Percentiles rank a stretch among this genome's conserved stretches.
phyloP scores from a whole-genome alignment of 1,284 basidiomycete species.

The Paramarasmius palmivorus region DNA sequence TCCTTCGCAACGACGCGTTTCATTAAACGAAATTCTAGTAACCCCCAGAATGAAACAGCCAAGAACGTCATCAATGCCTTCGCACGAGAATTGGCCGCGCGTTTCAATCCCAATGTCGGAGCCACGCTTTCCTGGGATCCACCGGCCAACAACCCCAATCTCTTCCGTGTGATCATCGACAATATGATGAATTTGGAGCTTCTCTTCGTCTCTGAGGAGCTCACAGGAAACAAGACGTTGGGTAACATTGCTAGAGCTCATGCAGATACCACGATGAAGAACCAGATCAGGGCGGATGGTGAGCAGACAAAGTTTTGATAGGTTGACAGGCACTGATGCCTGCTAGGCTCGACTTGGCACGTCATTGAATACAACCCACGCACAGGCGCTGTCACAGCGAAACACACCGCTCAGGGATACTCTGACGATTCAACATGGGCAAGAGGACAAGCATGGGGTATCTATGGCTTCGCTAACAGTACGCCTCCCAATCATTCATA shows the following conservation, averaged over 20 bases:
- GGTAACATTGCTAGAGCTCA: conserved; percentile 61
- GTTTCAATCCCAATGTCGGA: conserved; percentile 45
- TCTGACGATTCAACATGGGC: conserved; percentile 69
- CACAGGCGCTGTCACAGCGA: conserved; percentile 57
- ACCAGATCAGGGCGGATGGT: conserved; percentile 68
- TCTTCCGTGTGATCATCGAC: conserved; percentile 71
- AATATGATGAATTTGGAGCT: conserved; percentile 80
- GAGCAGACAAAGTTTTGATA: conserved; percentile 15
- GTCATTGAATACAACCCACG: conserved; percentile 67
- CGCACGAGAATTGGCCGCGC: conserved; percentile 41
- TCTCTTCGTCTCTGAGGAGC: conserved; percentile 51
- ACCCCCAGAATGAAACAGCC: conserved; percentile 46
- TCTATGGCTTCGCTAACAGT: conserved; percentile 73
- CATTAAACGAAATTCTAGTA: conserved; percentile 26
- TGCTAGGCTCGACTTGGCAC: conserved; percentile 61
- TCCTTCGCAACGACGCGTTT: background rate
- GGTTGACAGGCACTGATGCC: background rate
- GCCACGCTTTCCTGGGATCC: conserved; percentile 60
- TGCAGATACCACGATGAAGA: conserved; percentile 64
- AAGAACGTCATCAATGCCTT: conserved; percentile 43
- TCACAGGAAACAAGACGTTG: conserved; percentile 61
- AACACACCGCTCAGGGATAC: conserved; percentile 62
- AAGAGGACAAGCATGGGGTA: conserved; percentile 70
- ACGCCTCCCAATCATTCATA: conserved; percentile 21
- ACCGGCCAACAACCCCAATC: conserved; percentile 50